phyloP scores from a whole-genome alignment of 345 rosid species.

The Populus davidiana region DNA sequence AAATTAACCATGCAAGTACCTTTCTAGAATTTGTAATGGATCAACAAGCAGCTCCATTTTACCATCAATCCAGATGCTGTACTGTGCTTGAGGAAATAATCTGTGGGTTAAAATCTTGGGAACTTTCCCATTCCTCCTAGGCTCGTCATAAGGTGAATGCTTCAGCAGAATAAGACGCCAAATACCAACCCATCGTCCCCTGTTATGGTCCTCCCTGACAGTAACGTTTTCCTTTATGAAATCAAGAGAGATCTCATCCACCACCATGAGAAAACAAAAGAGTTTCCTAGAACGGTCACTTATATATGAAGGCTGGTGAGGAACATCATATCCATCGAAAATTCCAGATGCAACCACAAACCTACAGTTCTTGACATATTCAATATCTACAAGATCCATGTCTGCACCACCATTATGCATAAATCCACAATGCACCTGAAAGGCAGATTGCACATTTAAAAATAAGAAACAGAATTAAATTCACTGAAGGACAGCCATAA shows the following conservation, averaged over 20 bases:
- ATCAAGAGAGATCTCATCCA: slow-evolving; percentile 71
- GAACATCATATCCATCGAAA: slow-evolving; percentile 87
- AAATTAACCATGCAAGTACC: slow-evolving; percentile 38
- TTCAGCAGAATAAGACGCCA: slow-evolving; percentile 89
- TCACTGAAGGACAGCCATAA: neutral
- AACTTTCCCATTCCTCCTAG: slow-evolving; percentile 93
- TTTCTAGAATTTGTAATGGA: slow-evolving; percentile 83
- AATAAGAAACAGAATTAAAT: slow-evolving; percentile 8
- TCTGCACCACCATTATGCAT: slow-evolving; percentile 81
- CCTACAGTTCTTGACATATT: slow-evolving; percentile 69
- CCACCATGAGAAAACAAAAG: slow-evolving; percentile 90
- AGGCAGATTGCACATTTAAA: slow-evolving; percentile 7
- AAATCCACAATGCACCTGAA: slow-evolving; percentile 89
- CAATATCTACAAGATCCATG: slow-evolving; percentile 60
- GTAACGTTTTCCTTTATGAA: slow-evolving; percentile 66
- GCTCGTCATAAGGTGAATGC: slow-evolving; percentile 90
- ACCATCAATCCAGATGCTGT: slow-evolving; percentile 99
- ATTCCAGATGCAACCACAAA: slow-evolving; percentile 93
- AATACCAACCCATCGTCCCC: slow-evolving; percentile 87
- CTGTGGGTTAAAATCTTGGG: slow-evolving; percentile 96
- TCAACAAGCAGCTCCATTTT: slow-evolving; percentile 97
- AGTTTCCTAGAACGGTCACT: slow-evolving; percentile 70
- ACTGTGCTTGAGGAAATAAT: slow-evolving; percentile 83
- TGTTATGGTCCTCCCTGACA: slow-evolving; percentile 52
- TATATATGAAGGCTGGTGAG: slow-evolving; percentile 84